Conservation (phyloP, 352 stramenopile species). For the Pythium guiyangense region DNA sequence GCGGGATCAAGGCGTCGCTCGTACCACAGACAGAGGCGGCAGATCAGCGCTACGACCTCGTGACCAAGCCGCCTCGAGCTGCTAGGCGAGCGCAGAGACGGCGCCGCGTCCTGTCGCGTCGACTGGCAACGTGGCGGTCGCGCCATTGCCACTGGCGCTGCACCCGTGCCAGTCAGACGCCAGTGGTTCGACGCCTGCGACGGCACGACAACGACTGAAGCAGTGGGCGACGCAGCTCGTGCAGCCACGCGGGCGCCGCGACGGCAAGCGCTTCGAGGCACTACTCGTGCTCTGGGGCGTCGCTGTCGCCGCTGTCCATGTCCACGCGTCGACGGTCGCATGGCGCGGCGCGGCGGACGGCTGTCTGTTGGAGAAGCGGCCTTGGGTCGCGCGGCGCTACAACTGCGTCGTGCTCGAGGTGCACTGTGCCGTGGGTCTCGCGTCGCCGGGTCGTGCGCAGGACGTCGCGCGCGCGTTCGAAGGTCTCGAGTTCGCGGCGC, state of each 20-base stretch:
- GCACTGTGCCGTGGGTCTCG: background rate
- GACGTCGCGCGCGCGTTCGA: background rate
- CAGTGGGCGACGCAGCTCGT: slow-evolving; percentile 1
- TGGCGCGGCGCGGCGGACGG: background rate
- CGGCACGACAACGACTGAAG: background rate
- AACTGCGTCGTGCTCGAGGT: slow-evolving; percentile 10
- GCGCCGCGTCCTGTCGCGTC: too few relatives aligned
- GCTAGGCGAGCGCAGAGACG: too few relatives aligned
- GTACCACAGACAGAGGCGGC: background rate
- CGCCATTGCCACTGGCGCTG: too few relatives aligned
- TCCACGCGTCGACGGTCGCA: background rate
- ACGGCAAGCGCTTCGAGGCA: slow-evolving; percentile 4
- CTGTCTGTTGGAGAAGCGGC: slow-evolving; percentile 6
- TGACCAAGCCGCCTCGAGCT: too few relatives aligned
- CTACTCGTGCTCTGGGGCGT: slow-evolving; percentile 5
- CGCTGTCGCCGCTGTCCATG: background rate
- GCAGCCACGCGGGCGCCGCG: background rate
- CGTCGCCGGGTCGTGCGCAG: background rate
- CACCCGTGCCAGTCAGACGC: too few relatives aligned
- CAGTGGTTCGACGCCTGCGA: too few relatives aligned
- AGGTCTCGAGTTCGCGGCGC: background rate
- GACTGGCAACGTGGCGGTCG: too few relatives aligned
- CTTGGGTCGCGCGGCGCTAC: slow-evolving; percentile 1
- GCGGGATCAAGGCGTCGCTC: slow-evolving; percentile 2
- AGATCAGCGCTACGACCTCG: background rate